Percentiles rank a stretch among this genome's conserved stretches.
These are phyloP conservation scores for Hyaloscypha finlandica DNA, from an alignment of 495 filamentous ascomycete species.

Conservation along the genomic window DNA sequence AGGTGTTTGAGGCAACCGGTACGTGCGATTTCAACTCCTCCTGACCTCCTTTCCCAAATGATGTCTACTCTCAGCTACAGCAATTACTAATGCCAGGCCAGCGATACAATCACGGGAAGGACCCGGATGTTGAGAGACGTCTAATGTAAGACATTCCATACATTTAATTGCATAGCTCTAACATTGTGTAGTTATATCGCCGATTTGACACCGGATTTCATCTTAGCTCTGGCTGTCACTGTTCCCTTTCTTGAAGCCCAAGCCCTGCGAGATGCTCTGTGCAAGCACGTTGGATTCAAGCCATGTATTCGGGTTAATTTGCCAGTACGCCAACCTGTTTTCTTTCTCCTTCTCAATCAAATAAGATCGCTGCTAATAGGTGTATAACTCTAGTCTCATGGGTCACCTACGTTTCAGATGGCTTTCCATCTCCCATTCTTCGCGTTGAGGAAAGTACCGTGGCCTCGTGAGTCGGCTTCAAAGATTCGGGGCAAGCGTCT, in stretches of 20 bases:
- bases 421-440: slow-evolving; percentile 18
- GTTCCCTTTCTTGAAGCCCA: slow-evolving; percentile 1
- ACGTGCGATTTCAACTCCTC: neutral
- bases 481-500: slow-evolving; percentile 1
- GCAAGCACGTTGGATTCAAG: slow-evolving; percentile 10
- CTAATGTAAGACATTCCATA: slow-evolving; percentile 9
- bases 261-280: slow-evolving; percentile 12
- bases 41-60: neutral
- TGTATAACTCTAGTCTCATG: slow-evolving; percentile 6
- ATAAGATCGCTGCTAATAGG: neutral
- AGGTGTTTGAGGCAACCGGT: slow-evolving; percentile 8
- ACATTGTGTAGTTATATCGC: slow-evolving; percentile 13
- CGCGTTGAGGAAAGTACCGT: slow-evolving; percentile 7
- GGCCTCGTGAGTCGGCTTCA: neutral
- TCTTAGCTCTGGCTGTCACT: slow-evolving; percentile 10
- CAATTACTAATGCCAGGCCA: slow-evolving; percentile 1
- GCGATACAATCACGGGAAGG: slow-evolving; percentile 4
- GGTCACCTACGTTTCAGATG: slow-evolving; percentile 13
- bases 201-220: slow-evolving; percentile 13
- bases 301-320: slow-evolving; percentile 6
- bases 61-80: neutral
- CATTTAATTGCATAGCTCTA: slow-evolving; percentile 6
- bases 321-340: neutral
- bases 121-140: slow-evolving; percentile 5
- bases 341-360: neutral